phyloP scores from a whole-genome alignment of 1,284 basidiomycete species.

The Sanghuangporus baumii region DNA sequence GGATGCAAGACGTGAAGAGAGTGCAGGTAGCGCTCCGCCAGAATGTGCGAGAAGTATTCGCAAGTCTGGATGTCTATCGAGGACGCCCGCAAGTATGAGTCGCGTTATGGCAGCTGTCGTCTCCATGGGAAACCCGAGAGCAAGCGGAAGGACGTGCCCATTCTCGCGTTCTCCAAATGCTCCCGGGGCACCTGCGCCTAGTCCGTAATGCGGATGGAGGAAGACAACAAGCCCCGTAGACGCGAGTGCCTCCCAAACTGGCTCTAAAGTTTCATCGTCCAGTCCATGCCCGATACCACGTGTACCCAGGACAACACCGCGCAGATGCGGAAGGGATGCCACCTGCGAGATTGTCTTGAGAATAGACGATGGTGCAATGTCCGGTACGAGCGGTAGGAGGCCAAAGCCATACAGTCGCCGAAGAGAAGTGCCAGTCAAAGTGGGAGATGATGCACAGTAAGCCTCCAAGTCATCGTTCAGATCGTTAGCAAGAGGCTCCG shows the following conservation, averaged over 20 bases:
- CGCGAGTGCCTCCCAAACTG: conserved; percentile 71
- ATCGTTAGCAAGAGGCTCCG: conserved; percentile 55
- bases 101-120: conserved; percentile 78
- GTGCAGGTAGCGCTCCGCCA: conserved; percentile 73
- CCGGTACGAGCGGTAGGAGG: conserved; percentile 75
- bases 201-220: conserved; percentile 79
- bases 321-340: conserved; percentile 57
- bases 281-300: conserved; percentile 73
- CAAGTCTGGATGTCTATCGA: conserved; percentile 72
- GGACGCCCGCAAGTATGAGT: conserved; percentile 72
- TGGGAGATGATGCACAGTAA: conserved; percentile 65
- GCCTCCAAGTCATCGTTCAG: conserved; percentile 74
- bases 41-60: conserved; percentile 79
- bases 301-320: conserved; percentile 79
- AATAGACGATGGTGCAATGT: conserved; percentile 47
- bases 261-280: conserved; percentile 72
- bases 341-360: conserved; percentile 63
- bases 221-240: conserved; percentile 67
- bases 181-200: conserved; percentile 47
- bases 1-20: conserved; percentile 77
- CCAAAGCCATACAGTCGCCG: conserved; percentile 78
- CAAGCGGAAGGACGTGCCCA: conserved; percentile 81
- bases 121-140: conserved; percentile 85
- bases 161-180: conserved; percentile 73
- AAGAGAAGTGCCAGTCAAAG: conserved; percentile 31